A percentile compares a stretch with the other conserved stretches of the same genome.
These are phyloP conservation scores for Tricholoma furcatifolium DNA, from an alignment of 768 basidiomycete genomes.

Conservation along the genomic window DNA sequence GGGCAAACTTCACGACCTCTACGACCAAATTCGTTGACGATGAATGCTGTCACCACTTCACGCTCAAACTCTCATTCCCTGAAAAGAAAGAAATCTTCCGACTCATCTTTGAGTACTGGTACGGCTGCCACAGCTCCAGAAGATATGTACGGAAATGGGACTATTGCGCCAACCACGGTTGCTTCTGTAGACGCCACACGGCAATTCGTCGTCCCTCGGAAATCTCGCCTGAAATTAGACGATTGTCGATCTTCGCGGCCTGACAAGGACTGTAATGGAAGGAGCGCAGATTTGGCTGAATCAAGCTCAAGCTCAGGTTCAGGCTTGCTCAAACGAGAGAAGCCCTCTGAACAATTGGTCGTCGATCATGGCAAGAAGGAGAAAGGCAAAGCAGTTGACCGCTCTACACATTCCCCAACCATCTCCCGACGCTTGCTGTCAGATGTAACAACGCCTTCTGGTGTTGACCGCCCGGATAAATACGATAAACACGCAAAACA, in stretches of 20 bases:
- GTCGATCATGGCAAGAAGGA: conserved; percentile 16
- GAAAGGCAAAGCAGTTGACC: conserved; percentile 21
- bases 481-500: conserved; percentile 16
- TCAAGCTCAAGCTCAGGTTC: not conserved
- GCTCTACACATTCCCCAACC: conserved; percentile 2
- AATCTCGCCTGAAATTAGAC: conserved; percentile 8
- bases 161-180: not conserved
- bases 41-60: not conserved
- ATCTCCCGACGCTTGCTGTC: conserved; percentile 11
- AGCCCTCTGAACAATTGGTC: not conserved
- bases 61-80: conserved; percentile 10
- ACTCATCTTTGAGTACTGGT: conserved; percentile 13
- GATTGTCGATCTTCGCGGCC: not conserved
- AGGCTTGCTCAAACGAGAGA: not conserved
- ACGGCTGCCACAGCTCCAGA: conserved; percentile 13
- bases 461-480: conserved; percentile 16
- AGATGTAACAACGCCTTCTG: conserved; percentile 1
- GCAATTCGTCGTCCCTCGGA: conserved; percentile 2
- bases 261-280: conserved; percentile 1
- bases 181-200: not conserved
- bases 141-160: conserved; percentile 3
- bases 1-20: not conserved
- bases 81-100: conserved; percentile 25
- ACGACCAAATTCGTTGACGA: not conserved
- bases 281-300: not conserved